Evolutionary conservation across 352 stramenopile genomes (phyloP).

Genomic region (Aphanomyces euteiches): DNA sequence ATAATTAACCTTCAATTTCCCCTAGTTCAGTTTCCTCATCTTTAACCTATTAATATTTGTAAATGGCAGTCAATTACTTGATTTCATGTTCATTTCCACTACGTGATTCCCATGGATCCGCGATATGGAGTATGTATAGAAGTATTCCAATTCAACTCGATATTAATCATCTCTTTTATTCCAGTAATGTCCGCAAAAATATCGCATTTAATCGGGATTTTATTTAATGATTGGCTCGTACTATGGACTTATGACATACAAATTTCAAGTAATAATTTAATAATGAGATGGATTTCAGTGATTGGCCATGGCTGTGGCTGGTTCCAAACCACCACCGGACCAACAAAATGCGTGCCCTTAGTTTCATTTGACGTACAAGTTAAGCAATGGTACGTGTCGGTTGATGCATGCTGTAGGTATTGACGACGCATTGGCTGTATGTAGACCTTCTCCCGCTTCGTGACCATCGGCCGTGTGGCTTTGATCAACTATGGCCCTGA

Average conservation of each 20-base stretch:
- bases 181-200: background rate
- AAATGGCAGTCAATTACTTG: too few species aligned
- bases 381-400: constrained; percentile 30
- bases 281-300: constrained; percentile 8
- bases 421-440: background rate
- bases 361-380: constrained; percentile 33
- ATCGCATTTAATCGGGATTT: background rate
- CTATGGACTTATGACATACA: background rate
- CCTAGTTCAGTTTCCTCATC: too few species aligned
- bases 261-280: constrained; percentile 15
- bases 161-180: too few species aligned
- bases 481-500: constrained; percentile 99
- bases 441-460: constrained; percentile 98
- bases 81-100: too few species aligned
- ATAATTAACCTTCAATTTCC: background rate
- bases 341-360: constrained; percentile 3
- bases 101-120: too few species aligned
- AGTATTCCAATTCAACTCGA: too few species aligned
- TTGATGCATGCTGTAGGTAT: background rate
- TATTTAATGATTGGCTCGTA: constrained; percentile 25
- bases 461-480: constrained; percentile 98
- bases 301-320: constrained; percentile 30
- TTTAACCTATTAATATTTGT: too few species aligned
- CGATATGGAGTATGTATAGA: too few species aligned
- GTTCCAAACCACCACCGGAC: constrained; percentile 7